A percentile compares a stretch with the other conserved stretches of the same genome.
phyloP scores from a whole-genome alignment of 2,329 filamentous ascomycete species.

The Aspergillus niger region DNA sequence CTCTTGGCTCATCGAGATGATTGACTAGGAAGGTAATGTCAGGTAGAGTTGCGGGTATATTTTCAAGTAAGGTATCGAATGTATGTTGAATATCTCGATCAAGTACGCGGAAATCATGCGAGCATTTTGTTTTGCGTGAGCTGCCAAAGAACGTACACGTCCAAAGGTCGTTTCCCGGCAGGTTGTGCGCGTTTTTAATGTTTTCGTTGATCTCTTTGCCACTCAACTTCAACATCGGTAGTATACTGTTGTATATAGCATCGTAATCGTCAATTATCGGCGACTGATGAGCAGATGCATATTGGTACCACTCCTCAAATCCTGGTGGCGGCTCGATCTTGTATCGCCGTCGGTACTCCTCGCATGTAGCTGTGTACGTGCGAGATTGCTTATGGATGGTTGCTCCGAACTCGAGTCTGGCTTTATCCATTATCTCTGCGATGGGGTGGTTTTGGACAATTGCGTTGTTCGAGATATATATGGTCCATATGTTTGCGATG shows the following conservation, averaged over 20 bases:
- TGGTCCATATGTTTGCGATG: too few species aligned
- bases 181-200: not conserved
- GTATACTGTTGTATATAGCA: slow-evolving; percentile 2
- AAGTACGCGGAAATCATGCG: slow-evolving; percentile 3
- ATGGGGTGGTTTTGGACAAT: slow-evolving; percentile 1
- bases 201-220: slow-evolving; percentile 6
- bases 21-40: slow-evolving; percentile 16
- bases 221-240: slow-evolving; percentile 9
- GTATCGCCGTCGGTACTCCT: slow-evolving; percentile 15
- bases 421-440: not conserved
- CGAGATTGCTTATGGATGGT: not conserved
- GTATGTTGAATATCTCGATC: slow-evolving; percentile 11
- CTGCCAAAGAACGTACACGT: slow-evolving; percentile 11
- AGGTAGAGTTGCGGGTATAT: slow-evolving; percentile 6
- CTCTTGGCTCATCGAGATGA: slow-evolving; percentile 18
- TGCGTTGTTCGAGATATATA: too few species aligned
- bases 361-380: not conserved
- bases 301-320: slow-evolving; percentile 16
- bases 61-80: slow-evolving; percentile 4
- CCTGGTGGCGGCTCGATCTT: slow-evolving; percentile 10
- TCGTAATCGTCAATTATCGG: slow-evolving; percentile 17
- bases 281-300: slow-evolving; percentile 12
- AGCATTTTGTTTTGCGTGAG: slow-evolving; percentile 4
- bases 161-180: slow-evolving; percentile 11
- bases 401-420: slow-evolving; percentile 1